A percentile compares a stretch with the other conserved stretches of the same genome.
Evolutionary conservation across 805 yeast genomes (phyloP).

Genomic region (Candida golubevii): DNA sequence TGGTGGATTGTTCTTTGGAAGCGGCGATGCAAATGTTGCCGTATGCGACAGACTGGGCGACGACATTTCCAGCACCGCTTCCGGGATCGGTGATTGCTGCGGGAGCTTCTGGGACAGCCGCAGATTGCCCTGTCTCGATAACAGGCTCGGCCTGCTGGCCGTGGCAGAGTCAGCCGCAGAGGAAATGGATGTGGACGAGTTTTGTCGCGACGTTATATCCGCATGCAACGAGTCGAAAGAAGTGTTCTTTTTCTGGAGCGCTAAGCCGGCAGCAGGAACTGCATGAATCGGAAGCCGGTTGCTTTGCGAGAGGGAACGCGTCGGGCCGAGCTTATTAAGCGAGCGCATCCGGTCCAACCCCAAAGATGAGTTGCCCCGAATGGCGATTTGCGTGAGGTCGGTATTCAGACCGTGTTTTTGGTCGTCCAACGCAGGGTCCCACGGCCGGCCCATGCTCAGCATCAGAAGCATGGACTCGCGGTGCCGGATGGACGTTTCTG

Average conservation of each 20-base stretch:
- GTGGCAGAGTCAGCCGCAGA: slow-evolving; percentile 1
- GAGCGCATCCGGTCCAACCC: slow-evolving; percentile 17
- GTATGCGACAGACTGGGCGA: not conserved
- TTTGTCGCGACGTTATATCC: slow-evolving; percentile 11
- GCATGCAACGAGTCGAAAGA: slow-evolving; percentile 15
- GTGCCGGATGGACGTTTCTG: slow-evolving; percentile 12
- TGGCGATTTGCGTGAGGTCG: slow-evolving; percentile 10
- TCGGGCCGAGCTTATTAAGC: slow-evolving; percentile 1
- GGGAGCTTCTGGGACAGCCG: slow-evolving; percentile 4
- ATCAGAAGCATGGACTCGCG: slow-evolving; percentile 16
- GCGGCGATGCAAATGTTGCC: not conserved
- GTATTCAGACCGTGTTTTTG: slow-evolving; percentile 16
- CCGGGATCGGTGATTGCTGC: slow-evolving; percentile 4
- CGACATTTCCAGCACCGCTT: slow-evolving; percentile 2
- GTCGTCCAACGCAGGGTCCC: slow-evolving; percentile 25
- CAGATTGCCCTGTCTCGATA: slow-evolving; percentile 1
- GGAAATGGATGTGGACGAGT: slow-evolving; percentile 8
- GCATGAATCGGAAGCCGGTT: slow-evolving; percentile 9
- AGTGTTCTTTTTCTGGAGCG: slow-evolving; percentile 14
- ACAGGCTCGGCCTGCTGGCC: not conserved
- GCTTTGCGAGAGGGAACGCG: slow-evolving; percentile 8
- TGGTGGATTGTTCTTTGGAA: not conserved
- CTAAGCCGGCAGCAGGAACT: slow-evolving; percentile 4
- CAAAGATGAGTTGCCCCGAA: slow-evolving; percentile 14
- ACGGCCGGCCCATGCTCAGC: slow-evolving; percentile 10